A percentile compares a stretch with the other conserved stretches of the same genome.
These are phyloP conservation scores for Epichloe aotearoae DNA, from an alignment of 2,329 filamentous ascomycete genomes.

Conservation along the genomic window DNA sequence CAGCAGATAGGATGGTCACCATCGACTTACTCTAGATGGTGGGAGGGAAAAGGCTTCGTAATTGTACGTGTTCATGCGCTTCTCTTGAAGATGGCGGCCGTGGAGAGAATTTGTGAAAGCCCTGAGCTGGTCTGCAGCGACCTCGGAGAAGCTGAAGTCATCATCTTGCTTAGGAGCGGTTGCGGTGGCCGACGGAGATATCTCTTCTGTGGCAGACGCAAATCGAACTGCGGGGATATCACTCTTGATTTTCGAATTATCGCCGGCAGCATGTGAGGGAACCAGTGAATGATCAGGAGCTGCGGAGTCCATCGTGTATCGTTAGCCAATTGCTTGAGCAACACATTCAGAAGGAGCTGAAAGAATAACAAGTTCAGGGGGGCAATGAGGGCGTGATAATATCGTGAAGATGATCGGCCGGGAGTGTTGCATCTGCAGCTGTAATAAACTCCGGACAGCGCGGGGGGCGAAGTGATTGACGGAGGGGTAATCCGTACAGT, in stretches of 20 bases:
- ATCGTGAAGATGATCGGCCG: background rate
- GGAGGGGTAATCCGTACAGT: background rate
- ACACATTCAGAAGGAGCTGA: background rate
- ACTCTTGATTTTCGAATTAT: conserved; percentile 10
- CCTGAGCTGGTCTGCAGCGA: conserved; percentile 51
- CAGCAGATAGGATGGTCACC: conserved; percentile 2
- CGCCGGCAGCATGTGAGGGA: conserved; percentile 3
- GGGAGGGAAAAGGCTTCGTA: conserved; percentile 89
- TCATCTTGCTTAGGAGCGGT: conserved; percentile 14
- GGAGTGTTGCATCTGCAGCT: conserved; percentile 2
- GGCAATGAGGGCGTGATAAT: too few species aligned
- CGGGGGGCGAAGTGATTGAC: background rate
- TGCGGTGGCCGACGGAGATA: conserved; percentile 34
- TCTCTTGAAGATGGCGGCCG: conserved; percentile 63
- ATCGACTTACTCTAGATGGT: conserved; percentile 56
- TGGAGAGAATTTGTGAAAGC: conserved; percentile 62
- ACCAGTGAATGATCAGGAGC: background rate
- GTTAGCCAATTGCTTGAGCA: conserved; percentile 1
- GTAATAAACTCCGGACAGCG: background rate
- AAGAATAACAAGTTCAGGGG: background rate
- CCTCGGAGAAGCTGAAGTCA: conserved; percentile 24
- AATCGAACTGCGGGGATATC: conserved; percentile 50
- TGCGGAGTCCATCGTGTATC: background rate
- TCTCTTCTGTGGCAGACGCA: conserved; percentile 57
- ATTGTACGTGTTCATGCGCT: conserved; percentile 71